Percentiles rank a stretch among this genome's conserved stretches.
These are phyloP conservation scores for Aegilops bicornis DNA, from an alignment of 176 grass and related monocot species.

Conservation along the genomic window DNA sequence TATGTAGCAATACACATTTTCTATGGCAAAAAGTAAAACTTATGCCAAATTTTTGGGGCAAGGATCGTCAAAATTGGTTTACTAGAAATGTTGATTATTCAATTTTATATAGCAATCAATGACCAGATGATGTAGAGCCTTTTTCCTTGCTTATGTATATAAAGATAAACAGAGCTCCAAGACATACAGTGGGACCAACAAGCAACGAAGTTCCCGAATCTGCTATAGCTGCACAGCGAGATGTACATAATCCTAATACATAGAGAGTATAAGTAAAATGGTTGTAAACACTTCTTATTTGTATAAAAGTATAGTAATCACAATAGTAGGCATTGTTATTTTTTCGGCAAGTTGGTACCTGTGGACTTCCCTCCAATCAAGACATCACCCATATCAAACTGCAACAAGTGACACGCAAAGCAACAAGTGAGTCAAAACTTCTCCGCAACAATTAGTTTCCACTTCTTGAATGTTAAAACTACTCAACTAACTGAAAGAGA, in stretches of 20 bases:
- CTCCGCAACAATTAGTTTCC: neutral
- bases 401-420: constrained; percentile 15
- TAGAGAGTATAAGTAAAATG: constrained; percentile 8
- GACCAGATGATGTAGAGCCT: neutral
- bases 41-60: neutral
- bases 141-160: neutral
- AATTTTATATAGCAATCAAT: constrained; percentile 9
- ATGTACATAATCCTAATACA: constrained; percentile 63
- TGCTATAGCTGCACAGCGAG: constrained; percentile 73
- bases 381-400: constrained; percentile 83
- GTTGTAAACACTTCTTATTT: constrained; percentile 18
- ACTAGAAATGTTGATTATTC: neutral
- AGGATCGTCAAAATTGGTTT: neutral
- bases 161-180: constrained; percentile 25
- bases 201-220: constrained; percentile 94
- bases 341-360: constrained; percentile 29
- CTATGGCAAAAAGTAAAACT: neutral
- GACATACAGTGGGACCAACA: constrained; percentile 69
- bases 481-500: constrained; percentile 5
- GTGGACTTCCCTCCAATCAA: constrained; percentile 58
- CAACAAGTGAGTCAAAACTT: constrained; percentile 23
- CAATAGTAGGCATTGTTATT: neutral
- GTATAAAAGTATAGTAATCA: neutral
- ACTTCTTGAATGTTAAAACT: neutral
- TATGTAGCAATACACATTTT: neutral